These are phyloP conservation scores for Acacia concinna DNA, from an alignment of 331 rosid species.

Conservation along the genomic window DNA sequence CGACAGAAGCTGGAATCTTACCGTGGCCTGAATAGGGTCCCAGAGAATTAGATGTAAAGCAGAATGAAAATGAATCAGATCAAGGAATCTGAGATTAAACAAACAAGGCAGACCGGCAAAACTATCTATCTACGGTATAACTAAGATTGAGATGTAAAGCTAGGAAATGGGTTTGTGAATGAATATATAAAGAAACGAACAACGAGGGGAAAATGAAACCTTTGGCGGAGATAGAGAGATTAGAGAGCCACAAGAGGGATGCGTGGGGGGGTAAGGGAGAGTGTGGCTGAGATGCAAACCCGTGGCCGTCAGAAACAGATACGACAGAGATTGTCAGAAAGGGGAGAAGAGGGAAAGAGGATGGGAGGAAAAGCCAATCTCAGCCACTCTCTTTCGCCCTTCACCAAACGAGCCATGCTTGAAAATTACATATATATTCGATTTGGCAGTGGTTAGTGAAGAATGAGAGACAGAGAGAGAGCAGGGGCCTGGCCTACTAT, in stretches of 20 bases:
- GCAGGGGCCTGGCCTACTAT: background rate
- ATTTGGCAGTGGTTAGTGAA: background rate
- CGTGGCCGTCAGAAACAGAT: background rate
- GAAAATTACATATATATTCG: background rate
- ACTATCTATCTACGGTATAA: background rate
- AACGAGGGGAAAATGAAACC: slow-evolving; percentile 31
- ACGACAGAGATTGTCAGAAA: background rate
- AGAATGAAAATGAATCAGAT: slow-evolving; percentile 13
- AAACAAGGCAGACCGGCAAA: background rate
- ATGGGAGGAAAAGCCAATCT: slow-evolving; percentile 19
- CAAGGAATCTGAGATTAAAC: slow-evolving; percentile 6
- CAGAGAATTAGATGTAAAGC: slow-evolving; percentile 12
- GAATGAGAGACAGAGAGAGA: background rate
- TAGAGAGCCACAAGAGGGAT: slow-evolving; percentile 42
- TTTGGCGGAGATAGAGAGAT: slow-evolving; percentile 30
- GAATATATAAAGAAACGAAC: background rate
- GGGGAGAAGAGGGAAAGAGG: background rate
- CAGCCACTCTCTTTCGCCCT: slow-evolving; percentile 32
- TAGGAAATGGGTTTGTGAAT: background rate
- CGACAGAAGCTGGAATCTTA: slow-evolving; percentile 29
- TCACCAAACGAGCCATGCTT: background rate
- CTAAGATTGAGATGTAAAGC: background rate
- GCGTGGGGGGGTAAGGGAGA: slow-evolving; percentile 9
- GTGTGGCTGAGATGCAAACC: no score
- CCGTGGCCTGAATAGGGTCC: slow-evolving; percentile 20